Percentiles rank a stretch among this genome's conserved stretches.
Evolutionary conservation across 441 rosid species (phyloP).

Genomic region (Jatropha podagrica): DNA sequence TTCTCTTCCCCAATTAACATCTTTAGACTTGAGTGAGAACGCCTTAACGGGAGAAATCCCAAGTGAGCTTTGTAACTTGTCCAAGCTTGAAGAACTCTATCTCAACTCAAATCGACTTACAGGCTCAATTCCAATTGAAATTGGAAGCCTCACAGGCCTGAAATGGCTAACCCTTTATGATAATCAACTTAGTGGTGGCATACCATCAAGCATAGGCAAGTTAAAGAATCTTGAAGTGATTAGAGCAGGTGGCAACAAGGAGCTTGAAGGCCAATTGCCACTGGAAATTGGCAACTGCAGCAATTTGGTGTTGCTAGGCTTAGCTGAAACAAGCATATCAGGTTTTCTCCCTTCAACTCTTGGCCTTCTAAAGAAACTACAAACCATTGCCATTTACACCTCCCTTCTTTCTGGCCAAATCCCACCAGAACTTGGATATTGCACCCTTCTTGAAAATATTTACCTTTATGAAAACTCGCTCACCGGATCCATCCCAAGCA

Average conservation of each 20-base stretch:
- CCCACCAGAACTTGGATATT: conserved; percentile 76
- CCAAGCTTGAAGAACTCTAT: conserved; percentile 41
- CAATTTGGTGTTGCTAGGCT: conserved; percentile 68
- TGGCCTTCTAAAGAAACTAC: conserved; percentile 62
- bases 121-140: conserved; percentile 50
- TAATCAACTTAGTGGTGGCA: conserved; percentile 54
- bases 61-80: conserved; percentile 46
- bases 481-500: conserved; percentile 71
- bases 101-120: conserved; percentile 53
- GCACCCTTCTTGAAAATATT: conserved; percentile 66
- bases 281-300: conserved; percentile 84
- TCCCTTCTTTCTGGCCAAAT: conserved; percentile 70
- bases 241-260: conserved; percentile 86
- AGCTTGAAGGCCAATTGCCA: conserved; percentile 82
- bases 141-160: conserved; percentile 55
- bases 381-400: conserved; percentile 78
- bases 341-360: conserved; percentile 70
- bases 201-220: conserved; percentile 55
- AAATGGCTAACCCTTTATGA: conserved; percentile 47
- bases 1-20: conserved; percentile 33
- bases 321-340: conserved; percentile 90
- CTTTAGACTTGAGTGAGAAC: conserved; percentile 62
- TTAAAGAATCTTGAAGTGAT: conserved; percentile 47
- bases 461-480: conserved; percentile 82
- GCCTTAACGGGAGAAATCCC: conserved; percentile 57